Conservation (phyloP, 164 flowering plant genomes). For the Dillenia turbinata region DNA sequence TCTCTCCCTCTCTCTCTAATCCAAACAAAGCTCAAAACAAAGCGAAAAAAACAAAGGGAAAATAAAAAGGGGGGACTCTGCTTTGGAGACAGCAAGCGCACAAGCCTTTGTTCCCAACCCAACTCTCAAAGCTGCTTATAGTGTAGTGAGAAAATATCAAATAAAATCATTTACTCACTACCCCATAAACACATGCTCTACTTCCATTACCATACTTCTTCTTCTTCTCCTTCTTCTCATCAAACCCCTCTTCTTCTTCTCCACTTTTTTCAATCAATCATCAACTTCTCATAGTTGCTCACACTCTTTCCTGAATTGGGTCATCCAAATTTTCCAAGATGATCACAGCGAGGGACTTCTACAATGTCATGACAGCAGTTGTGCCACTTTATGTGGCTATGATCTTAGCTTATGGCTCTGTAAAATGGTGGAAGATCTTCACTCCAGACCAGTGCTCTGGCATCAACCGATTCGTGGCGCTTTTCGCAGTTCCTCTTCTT, state of each 20-base stretch:
- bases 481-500: constrained; percentile 90
- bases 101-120: constrained; percentile 7
- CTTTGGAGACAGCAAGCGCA: constrained; percentile 41
- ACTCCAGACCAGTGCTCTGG: constrained; percentile 93
- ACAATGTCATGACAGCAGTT: constrained; percentile 93
- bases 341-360: constrained; percentile 68
- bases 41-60: constrained; percentile 17
- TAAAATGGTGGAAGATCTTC: constrained; percentile 96
- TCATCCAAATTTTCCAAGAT: constrained; percentile 52
- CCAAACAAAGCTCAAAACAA: constrained; percentile 26
- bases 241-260: constrained; percentile 4
- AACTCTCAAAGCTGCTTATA: constrained; percentile 27
- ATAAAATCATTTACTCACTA: constrained; percentile 2
- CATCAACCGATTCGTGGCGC: constrained; percentile 89
- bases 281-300: neutral
- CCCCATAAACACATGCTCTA: constrained; percentile 32
- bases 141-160: constrained; percentile 3
- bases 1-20: constrained; percentile 9
- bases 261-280: neutral
- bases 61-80: constrained; percentile 11
- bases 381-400: constrained; percentile 98
- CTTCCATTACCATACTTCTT: constrained; percentile 16
- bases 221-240: neutral
- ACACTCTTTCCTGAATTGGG: constrained; percentile 2
- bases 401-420: constrained; percentile 93